These are phyloP conservation scores for Aristolochia contorta DNA, from an alignment of 164 flowering plant species.

Conservation along the genomic window DNA sequence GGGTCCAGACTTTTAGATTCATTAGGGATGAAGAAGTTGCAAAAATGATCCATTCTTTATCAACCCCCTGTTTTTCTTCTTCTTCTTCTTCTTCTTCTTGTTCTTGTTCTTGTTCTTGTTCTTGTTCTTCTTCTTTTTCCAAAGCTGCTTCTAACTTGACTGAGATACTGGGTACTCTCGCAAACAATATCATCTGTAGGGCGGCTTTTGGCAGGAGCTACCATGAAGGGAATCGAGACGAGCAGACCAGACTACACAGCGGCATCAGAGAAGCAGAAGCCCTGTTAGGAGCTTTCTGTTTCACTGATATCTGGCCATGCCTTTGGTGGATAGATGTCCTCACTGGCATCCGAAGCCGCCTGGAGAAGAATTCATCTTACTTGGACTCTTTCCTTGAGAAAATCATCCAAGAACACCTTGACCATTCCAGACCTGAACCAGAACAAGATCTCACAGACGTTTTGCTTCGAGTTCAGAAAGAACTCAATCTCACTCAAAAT, in stretches of 20 bases:
- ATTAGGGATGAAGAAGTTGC: slow-evolving; percentile 4
- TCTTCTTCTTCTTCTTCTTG: not conserved
- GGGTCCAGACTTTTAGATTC: not conserved
- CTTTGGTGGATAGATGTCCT: not conserved
- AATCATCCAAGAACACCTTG: not conserved
- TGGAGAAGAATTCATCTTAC: not conserved
- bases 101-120: not conserved
- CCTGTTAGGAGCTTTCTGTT: not conserved
- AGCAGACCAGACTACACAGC: not conserved
- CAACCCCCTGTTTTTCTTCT: not conserved
- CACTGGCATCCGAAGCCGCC: not conserved
- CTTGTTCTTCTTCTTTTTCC: not conserved
- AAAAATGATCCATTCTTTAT: not conserved
- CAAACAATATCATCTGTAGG: slow-evolving; percentile 1
- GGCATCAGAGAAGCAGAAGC: not conserved
- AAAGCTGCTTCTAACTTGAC: not conserved
- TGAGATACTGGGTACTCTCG: not conserved
- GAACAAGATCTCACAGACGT: not conserved
- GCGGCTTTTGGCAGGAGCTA: slow-evolving; percentile 1
- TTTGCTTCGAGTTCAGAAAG: not conserved
- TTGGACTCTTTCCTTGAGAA: not conserved
- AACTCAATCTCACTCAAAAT: not conserved
- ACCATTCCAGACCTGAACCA: not conserved
- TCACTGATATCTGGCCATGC: not conserved
- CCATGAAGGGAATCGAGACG: not conserved